Evolutionary conservation across 257 asterid species (phyloP).

Genomic region (Orobanche coerulescens): DNA sequence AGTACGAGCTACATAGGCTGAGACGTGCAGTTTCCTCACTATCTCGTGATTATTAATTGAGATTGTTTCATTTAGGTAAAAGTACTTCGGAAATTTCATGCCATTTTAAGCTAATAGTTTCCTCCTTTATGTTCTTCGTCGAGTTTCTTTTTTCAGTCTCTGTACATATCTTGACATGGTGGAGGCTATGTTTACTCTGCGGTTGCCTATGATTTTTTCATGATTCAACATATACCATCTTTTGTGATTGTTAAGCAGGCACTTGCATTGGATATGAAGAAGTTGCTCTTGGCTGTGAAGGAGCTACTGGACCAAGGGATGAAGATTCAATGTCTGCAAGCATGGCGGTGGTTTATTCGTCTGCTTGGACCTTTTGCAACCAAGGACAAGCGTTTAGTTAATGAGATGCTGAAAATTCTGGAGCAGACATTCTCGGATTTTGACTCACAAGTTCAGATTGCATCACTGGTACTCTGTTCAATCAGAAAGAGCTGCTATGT

Average conservation of each 20-base stretch:
- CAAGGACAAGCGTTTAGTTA: constrained; percentile 51
- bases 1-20: not conserved
- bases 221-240: constrained; percentile 16
- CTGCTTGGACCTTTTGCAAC: constrained; percentile 55
- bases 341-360: constrained; percentile 78
- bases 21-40: constrained; percentile 8
- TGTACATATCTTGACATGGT: not conserved
- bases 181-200: not conserved
- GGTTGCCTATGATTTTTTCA: constrained; percentile 4
- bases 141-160: not conserved
- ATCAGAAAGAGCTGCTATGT: not conserved
- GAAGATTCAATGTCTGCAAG: constrained; percentile 67
- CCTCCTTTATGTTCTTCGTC: constrained; percentile 11
- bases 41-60: constrained; percentile 11
- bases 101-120: constrained; percentile 1
- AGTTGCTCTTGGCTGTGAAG: constrained; percentile 42
- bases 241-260: constrained; percentile 37
- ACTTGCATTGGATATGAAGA: constrained; percentile 57
- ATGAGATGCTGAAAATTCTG: constrained; percentile 71
- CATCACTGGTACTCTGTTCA: constrained; percentile 53
- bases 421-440: constrained; percentile 62
- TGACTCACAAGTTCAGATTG: constrained; percentile 69
- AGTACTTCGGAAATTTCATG: not conserved
- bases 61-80: not conserved
- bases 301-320: constrained; percentile 53